phyloP scores from a whole-genome alignment of 2,329 filamentous ascomycete genomes.

The Monosporascus sp. region DNA sequence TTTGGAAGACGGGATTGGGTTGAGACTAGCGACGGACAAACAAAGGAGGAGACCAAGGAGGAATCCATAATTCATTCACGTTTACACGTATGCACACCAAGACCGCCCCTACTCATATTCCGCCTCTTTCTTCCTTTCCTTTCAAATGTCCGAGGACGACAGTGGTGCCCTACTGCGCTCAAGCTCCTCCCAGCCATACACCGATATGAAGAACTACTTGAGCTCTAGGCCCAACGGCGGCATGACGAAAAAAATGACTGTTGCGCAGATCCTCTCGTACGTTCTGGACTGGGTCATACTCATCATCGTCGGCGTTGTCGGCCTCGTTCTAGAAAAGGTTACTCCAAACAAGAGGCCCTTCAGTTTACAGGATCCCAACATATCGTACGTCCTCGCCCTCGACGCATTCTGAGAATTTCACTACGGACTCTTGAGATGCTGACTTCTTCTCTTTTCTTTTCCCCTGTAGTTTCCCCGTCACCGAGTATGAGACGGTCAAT shows the following conservation, averaged over 20 bases:
- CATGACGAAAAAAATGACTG: conserved; percentile 18
- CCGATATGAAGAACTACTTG: conserved; percentile 24
- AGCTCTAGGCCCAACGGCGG: conserved; percentile 11
- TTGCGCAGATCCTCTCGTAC: conserved; percentile 57
- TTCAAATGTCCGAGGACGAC: conserved; percentile 22
- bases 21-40: no score
- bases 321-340: conserved; percentile 52
- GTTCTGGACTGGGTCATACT: conserved; percentile 70
- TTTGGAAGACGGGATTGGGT: no score
- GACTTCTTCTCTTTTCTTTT: background rate
- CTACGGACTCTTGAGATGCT: conserved; percentile 2
- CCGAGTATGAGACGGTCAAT: conserved; percentile 66
- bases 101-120: no score
- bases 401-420: background rate
- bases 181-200: conserved; percentile 20
- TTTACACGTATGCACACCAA: no score
- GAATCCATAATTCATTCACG: no score
- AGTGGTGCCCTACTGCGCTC: conserved; percentile 8
- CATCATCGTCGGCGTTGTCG: conserved; percentile 53
- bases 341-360: conserved; percentile 67
- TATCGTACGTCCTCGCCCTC: conserved; percentile 50
- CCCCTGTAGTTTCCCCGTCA: conserved; percentile 58
- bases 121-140: conserved; percentile 3
- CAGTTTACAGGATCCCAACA: conserved; percentile 66
- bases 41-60: no score